Evolutionary conservation across 108 stramenopile species (phyloP).

Genomic region (Bacterosira constricta): DNA sequence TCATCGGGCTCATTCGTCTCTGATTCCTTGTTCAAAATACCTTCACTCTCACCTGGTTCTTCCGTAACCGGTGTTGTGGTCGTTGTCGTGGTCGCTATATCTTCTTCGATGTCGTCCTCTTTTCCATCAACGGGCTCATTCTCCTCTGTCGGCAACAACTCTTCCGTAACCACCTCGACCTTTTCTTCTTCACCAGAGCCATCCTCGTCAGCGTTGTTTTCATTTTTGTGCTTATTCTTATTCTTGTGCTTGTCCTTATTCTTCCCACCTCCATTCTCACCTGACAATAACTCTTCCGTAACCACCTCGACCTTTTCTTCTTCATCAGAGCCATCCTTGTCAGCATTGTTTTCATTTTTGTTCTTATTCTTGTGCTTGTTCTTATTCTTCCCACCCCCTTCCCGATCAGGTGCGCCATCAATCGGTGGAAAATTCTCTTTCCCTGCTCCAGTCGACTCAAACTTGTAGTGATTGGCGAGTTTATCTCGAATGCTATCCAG

Average conservation of each 20-base stretch:
- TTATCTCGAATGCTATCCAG: constrained; percentile 27
- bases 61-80: too few relatives aligned
- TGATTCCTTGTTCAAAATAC: too few relatives aligned
- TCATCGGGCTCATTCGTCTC: not conserved
- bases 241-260: too few relatives aligned
- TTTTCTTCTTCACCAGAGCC: constrained; percentile 1
- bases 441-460: not conserved
- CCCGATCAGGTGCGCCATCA: too few relatives aligned
- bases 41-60: too few relatives aligned
- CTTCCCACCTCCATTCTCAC: too few relatives aligned
- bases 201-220: not conserved
- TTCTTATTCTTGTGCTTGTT: not conserved
- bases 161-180: not conserved
- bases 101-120: not conserved
- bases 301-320: not conserved
- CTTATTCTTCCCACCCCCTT: too few relatives aligned
- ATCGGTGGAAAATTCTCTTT: not conserved
- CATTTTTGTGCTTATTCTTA: too few relatives aligned
- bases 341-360: not conserved
- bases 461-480: constrained; percentile 32
- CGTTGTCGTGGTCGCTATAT: too few relatives aligned
- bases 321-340: not conserved
- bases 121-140: constrained; percentile 3
- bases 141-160: not conserved
- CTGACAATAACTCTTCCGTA: too few relatives aligned